Conservation (phyloP, 192 early-diverging fungal species). For the Rhizophlyctis rosea region DNA sequence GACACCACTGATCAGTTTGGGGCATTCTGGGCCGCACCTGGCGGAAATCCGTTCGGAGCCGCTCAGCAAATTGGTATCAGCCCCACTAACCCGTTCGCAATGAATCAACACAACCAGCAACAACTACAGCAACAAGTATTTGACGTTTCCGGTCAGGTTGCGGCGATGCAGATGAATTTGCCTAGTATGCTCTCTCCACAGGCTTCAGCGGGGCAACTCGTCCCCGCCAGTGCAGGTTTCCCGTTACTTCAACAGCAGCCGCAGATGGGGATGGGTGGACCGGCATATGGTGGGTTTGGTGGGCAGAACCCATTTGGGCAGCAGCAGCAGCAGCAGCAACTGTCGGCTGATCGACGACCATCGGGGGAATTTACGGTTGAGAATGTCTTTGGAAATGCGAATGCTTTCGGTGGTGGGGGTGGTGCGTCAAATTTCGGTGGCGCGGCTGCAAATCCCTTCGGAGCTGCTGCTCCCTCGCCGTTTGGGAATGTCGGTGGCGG, state of each 20-base stretch:
- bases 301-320: background rate
- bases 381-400: conserved; percentile 40
- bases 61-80: conserved; percentile 8
- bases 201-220: background rate
- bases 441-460: conserved; percentile 4
- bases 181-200: conserved; percentile 1
- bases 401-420: conserved; percentile 1
- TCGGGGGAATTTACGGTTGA: conserved; percentile 38
- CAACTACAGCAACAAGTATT: conserved; percentile 10
- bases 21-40: conserved; percentile 10
- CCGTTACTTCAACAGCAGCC: background rate
- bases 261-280: background rate
- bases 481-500: background rate
- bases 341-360: background rate
- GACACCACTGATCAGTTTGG: conserved; percentile 23
- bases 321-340: conserved; percentile 7
- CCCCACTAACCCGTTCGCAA: conserved; percentile 23
- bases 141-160: conserved; percentile 20
- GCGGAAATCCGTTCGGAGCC: conserved; percentile 18
- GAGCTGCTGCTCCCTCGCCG: background rate
- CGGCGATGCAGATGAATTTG: conserved; percentile 10
- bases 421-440: background rate
- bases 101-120: conserved; percentile 15
- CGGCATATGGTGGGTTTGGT: background rate
- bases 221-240: background rate